phyloP scores from a whole-genome alignment of 1,284 basidiomycete genomes.

The Ceratobasidium papillatum region DNA sequence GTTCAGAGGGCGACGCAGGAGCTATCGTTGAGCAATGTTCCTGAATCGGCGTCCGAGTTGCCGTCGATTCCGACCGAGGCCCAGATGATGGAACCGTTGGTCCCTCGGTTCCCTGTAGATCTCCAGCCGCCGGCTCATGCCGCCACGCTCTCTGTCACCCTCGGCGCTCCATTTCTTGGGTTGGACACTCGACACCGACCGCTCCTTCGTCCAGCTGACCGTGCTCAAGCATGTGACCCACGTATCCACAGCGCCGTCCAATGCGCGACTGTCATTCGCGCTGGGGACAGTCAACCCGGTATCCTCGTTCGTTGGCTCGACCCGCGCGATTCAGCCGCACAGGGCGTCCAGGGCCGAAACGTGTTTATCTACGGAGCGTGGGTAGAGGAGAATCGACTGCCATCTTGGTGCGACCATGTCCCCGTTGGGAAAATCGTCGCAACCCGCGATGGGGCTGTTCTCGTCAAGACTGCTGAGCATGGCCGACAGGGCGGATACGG shows the following conservation, averaged over 20 bases:
- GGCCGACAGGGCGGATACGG: slow-evolving; percentile 49
- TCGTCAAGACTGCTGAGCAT: slow-evolving; percentile 52
- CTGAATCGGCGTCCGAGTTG: background rate
- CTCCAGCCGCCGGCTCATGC: slow-evolving; percentile 11
- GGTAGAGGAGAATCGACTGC: slow-evolving; percentile 49
- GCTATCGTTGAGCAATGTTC: background rate
- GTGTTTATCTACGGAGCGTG: slow-evolving; percentile 56
- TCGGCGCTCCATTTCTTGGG: slow-evolving; percentile 51
- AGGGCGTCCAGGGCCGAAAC: slow-evolving; percentile 46
- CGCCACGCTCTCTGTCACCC: slow-evolving; percentile 48
- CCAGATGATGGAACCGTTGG: background rate
- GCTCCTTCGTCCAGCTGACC: slow-evolving; percentile 52
- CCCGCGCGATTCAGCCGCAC: slow-evolving; percentile 31
- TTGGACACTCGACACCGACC: slow-evolving; percentile 53
- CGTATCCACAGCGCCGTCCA: slow-evolving; percentile 52
- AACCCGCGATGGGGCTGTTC: slow-evolving; percentile 54
- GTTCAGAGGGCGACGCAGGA: background rate
- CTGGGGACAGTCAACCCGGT: slow-evolving; percentile 57
- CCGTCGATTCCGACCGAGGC: background rate
- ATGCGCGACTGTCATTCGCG: slow-evolving; percentile 52
- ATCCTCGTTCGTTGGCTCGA: slow-evolving; percentile 53
- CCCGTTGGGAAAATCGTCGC: slow-evolving; percentile 53
- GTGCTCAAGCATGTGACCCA: slow-evolving; percentile 49
- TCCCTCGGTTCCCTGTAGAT: slow-evolving; percentile 2
- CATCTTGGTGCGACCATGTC: slow-evolving; percentile 45